Evolutionary conservation across 1,139 yeast species (phyloP).

Genomic region (Yarrowia galli): DNA sequence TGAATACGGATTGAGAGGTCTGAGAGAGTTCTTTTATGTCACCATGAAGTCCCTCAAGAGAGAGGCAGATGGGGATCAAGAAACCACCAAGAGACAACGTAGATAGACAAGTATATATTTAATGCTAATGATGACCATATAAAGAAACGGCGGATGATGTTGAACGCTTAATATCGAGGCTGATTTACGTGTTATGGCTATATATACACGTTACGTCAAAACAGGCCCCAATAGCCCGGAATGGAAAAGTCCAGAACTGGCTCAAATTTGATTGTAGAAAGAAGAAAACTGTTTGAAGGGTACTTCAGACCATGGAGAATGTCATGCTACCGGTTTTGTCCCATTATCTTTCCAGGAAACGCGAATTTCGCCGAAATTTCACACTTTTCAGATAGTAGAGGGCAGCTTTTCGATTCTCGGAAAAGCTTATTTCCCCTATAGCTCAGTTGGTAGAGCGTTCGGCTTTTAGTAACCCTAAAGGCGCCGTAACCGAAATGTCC

Average conservation of each 20-base stretch:
- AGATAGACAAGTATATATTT: background rate
- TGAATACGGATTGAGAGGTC: slow-evolving; percentile 14
- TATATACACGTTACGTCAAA: too few species aligned
- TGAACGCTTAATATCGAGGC: too few species aligned
- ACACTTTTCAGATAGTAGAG: background rate
- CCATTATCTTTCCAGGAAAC: too few species aligned
- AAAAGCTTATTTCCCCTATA: slow-evolving; percentile 28
- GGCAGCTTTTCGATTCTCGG: background rate
- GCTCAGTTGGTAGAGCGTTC: slow-evolving; percentile 35
- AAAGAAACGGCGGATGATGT: too few species aligned
- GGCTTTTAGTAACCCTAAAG: slow-evolving; percentile 28
- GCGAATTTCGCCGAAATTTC: background rate
- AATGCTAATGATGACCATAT: background rate
- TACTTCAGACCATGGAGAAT: too few species aligned
- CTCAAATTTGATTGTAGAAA: too few species aligned
- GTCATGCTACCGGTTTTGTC: too few species aligned
- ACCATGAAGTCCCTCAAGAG: slow-evolving; percentile 36
- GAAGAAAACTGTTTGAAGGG: too few species aligned
- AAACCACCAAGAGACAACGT: background rate
- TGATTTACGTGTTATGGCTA: too few species aligned
- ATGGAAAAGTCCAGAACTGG: too few species aligned
- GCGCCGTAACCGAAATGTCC: slow-evolving; percentile 27
- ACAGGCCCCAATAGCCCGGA: too few species aligned
- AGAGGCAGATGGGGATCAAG: background rate
- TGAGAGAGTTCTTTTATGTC: slow-evolving; percentile 26